Conservation (phyloP, 805 yeast genomes). For the Wickerhamomyces chaumierensis region DNA sequence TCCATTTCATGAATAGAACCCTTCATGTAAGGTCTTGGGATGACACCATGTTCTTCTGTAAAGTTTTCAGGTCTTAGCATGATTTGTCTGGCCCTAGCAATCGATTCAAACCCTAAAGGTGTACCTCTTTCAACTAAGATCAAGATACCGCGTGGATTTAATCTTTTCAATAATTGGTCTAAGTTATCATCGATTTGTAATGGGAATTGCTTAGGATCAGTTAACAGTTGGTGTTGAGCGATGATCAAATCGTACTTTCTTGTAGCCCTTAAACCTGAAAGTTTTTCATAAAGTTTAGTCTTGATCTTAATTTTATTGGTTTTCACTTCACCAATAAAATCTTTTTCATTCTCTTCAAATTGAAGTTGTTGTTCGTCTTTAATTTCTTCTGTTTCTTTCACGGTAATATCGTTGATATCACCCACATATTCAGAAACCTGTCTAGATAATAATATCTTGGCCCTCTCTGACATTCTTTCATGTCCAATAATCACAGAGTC, state of each 20-base stretch:
- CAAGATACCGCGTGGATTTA: slow-evolving; percentile 72
- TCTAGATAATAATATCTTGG: slow-evolving; percentile 63
- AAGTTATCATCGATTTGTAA: slow-evolving; percentile 60
- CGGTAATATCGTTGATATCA: slow-evolving; percentile 12
- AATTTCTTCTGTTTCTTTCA: slow-evolving; percentile 6
- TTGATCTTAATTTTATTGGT: slow-evolving; percentile 41
- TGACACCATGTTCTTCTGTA: slow-evolving; percentile 42
- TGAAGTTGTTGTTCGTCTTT: slow-evolving; percentile 6
- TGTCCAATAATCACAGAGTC: slow-evolving; percentile 66
- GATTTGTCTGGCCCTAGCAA: slow-evolving; percentile 84
- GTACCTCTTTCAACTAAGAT: slow-evolving; percentile 82
- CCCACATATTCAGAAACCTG: slow-evolving; percentile 41
- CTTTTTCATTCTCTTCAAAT: slow-evolving; percentile 15
- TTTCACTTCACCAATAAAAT: slow-evolving; percentile 40
- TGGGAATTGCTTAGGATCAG: slow-evolving; percentile 51
- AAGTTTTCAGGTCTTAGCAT: slow-evolving; percentile 77
- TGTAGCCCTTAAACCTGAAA: slow-evolving; percentile 26
- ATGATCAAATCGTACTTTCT: slow-evolving; percentile 71
- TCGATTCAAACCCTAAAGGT: slow-evolving; percentile 76
- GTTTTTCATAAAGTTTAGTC: slow-evolving; percentile 38
- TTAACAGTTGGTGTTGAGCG: slow-evolving; percentile 67
- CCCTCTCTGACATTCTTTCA: slow-evolving; percentile 68
- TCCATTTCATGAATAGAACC: slow-evolving; percentile 28
- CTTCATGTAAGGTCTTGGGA: slow-evolving; percentile 58
- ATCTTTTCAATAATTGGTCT: slow-evolving; percentile 43